Evolutionary conservation across 345 rosid species (phyloP), one percentile per base, ranked within the genome.

Genomic region (Arabidopsis suecica): DNA sequence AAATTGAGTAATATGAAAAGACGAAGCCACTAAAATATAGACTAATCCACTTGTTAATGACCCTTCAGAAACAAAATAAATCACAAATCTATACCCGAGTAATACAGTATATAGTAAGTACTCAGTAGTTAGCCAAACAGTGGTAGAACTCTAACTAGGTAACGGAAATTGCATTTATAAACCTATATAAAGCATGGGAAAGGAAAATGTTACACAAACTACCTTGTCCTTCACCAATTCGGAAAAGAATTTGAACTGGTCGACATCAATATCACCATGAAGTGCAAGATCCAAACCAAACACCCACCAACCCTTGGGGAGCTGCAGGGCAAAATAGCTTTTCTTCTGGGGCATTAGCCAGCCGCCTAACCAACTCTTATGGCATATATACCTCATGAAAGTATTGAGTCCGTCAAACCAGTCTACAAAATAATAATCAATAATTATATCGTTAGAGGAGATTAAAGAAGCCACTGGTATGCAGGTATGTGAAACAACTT

Each of bases 281-380:
- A 95, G 97, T 49, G 99, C 97, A 68, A 90, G 87, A 82, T 95
- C 99, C 82, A 95, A 90, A 81, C 99, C 99, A 82, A 95, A 95
- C 65, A 95, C 84, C 99, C 99, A 95, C 99, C 99, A 95, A 33
- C 89, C 69, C 76, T 87, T 80, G 5, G 99, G 99, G 42, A 95
- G 91, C 81, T 90, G 97, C 88, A 95, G 83, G 25, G 98, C 96
- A 85, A 92, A 95, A 74, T 95, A 95, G 84, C 99, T 95, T 86
- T 89, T 92, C 86, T 89, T 92, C 81, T 95, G 99, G 60, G 99
- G 99, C 97, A 95, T 95, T 65, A 95, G 78, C 99, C 99, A 92
- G 73, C 99, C 99, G 25, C 99, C 99, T 85, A 95, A 84, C 99
- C 99, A 95, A 83, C 90, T 95, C 82, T 95, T 92, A 73, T 92